Evolutionary conservation across 2,329 filamentous ascomycete genomes (phyloP).

Genomic region (Didymella glomerata): DNA sequence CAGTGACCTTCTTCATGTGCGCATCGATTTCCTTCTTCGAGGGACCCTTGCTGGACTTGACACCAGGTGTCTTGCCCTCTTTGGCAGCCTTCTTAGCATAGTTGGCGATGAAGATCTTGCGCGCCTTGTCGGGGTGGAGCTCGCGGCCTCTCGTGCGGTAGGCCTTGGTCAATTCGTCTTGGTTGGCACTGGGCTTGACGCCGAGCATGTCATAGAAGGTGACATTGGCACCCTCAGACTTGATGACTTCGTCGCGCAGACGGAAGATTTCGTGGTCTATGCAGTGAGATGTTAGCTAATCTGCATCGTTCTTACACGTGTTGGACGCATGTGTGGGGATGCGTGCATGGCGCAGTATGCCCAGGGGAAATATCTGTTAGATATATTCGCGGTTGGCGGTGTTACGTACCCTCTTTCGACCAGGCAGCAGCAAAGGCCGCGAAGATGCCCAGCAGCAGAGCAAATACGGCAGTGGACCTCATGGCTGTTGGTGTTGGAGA

Average conservation of each 20-base stretch:
- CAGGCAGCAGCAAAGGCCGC: constrained; percentile 78
- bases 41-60: constrained; percentile 74
- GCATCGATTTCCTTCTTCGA: constrained; percentile 77
- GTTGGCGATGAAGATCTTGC: constrained; percentile 79
- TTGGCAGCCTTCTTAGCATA: constrained; percentile 60
- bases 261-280: constrained; percentile 98
- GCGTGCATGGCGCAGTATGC: constrained; percentile 7
- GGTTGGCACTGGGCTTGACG: constrained; percentile 74
- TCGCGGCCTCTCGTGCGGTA: constrained; percentile 86
- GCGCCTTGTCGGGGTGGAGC: constrained; percentile 95
- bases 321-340: constrained; percentile 27
- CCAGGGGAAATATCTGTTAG: constrained; percentile 11
- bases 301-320: constrained; percentile 1
- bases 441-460: constrained; percentile 73
- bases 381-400: neutral
- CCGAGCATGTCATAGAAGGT: constrained; percentile 96
- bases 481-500: constrained; percentile 60
- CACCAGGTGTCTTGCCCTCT: constrained; percentile 61
- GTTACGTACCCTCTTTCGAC: constrained; percentile 79
- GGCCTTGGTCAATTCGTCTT: constrained; percentile 91
- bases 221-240: constrained; percentile 76
- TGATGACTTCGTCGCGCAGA: constrained; percentile 83
- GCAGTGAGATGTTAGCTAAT: constrained; percentile 32
- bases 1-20: constrained; percentile 80
- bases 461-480: constrained; percentile 71